Evolutionary conservation across 179 eudicot species (phyloP), one percentile per base, ranked within the genome.

Genomic region (Beta macrorhiza): DNA sequence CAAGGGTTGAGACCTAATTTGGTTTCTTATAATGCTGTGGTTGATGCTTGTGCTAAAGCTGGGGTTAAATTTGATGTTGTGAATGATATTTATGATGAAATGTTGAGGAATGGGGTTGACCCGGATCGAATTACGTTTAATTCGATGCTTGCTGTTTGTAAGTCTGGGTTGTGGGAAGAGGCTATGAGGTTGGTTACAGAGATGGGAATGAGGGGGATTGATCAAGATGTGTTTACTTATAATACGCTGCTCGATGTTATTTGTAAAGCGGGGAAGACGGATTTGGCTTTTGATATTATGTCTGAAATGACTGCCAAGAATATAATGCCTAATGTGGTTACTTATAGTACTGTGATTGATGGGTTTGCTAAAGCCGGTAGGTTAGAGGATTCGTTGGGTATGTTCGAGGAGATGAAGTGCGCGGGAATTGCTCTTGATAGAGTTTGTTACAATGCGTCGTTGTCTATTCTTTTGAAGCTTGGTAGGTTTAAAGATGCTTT

Each of bases 31-130:
- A 95, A 95, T 84, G 99, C 99, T 11, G 85, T 95, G 25, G 92
- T 95, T 78, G 97, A 95, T 86, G 98, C 99, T 19, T 95, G 98
- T 89, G 98, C 92, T 4, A 95, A 95, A 87, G 97, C 95, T 71
- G 99, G 99, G 58, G 91, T 92, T 47, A 88, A 87, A 45, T 91
- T 90, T 44, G 84, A 76, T 5, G 83, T 85, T 83, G 99, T 92
- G 15, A 81, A 81, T 8, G 89, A 65, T 72, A 84, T 95, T 69
- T 93, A 90, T 64, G 83, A 88, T 84, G 97, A 95, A 25, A 95
- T 95, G 99, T 77, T 87, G 82, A 69, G 76, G 2, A 86, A 78
- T 72, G 91, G 95, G 83, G 92, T 95, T 37, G 79, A 74, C 15
- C 95, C 99, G 0, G 99, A 95, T 89, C 84, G 99, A 44, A 95